These are phyloP conservation scores for Artomyces pyxidatus DNA, from an alignment of 768 basidiomycete genomes.

Conservation along the genomic window DNA sequence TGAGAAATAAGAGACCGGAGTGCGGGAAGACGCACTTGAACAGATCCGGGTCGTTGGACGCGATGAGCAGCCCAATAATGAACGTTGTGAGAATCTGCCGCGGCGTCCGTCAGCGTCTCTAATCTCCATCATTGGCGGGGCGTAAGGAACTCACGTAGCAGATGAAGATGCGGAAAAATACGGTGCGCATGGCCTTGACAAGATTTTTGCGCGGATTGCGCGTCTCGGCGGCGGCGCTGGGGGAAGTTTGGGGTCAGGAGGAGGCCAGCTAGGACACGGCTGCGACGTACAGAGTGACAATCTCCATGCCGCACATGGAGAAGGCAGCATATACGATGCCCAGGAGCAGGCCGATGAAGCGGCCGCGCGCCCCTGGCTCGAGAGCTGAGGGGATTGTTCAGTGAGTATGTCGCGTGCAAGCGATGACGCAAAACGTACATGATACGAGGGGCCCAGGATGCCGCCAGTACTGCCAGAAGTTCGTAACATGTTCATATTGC, in stretches of 20 bases:
- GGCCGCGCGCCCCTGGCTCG: constrained; percentile 13
- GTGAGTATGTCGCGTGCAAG: background rate
- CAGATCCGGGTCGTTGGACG: constrained; percentile 14
- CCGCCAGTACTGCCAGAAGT: constrained; percentile 9
- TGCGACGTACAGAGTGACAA: constrained; percentile 10
- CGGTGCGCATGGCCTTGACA: constrained; percentile 11
- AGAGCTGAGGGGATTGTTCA: constrained; percentile 4
- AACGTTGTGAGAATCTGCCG: constrained; percentile 12
- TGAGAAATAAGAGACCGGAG: background rate
- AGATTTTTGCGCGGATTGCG: constrained; percentile 14
- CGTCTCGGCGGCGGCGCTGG: constrained; percentile 15
- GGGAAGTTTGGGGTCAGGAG: background rate
- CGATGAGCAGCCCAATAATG: constrained; percentile 14
- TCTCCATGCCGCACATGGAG: constrained; percentile 15
- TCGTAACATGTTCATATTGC: background rate
- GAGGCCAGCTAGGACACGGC: background rate
- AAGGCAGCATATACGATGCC: constrained; percentile 13
- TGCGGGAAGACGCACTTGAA: constrained; percentile 8
- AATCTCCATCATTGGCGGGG: background rate
- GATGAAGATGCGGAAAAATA: constrained; percentile 13
- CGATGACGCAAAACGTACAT: background rate
- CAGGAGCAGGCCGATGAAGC: constrained; percentile 13
- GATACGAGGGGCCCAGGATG: constrained; percentile 14
- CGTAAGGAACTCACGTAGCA: constrained; percentile 8
- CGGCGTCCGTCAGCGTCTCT: background rate